Base-by-base conservation (phyloP, 352 stramenopile species). In the Hyphochytrium catenoides region DNA sequence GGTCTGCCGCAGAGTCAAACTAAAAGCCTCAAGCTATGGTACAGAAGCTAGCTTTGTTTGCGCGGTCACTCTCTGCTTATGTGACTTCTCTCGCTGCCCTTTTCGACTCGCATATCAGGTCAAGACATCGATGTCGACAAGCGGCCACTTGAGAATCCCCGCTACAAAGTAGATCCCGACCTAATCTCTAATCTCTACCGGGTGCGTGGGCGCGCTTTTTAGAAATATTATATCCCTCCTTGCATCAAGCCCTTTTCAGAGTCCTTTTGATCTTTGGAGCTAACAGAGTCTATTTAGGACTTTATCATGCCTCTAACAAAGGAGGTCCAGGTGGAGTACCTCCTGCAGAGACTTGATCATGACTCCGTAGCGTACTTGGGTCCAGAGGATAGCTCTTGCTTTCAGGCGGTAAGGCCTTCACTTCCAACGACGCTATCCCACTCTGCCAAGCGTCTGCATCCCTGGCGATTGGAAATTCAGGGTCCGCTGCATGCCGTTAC, bases 301-400 rank as follows among this genome's bases (percentile, higher is more conserved):
- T 91, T 96, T 41, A 88, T 98, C 33, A 97, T 98, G 52, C 91
- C 91, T 8, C 59, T 98, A 33, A 98, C 89, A 7, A 98, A 98
- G 54, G 85, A 97, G 54, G 81, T 98, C 34, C 85, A 98, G 53
- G 86, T 98, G 18, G 53, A 61, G 39, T 88, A 88, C 43, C 48
- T 88, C 43, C 54, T 88, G 15, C 62, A 83, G 52, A 62, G 72
- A 3, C 48, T 88, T 1, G 44, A 71, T 17, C 71, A 83, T 34
- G 57, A 64, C 14, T 65, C 63, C 9, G 72, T 84, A 39, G 62
- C 68, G 25, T 54, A 82, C 4, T 56, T 62, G 3, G 63, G 59
- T 0, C 50, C 59, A 3, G 53, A 74, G 24, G 69, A 65, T 2
- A 82, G 68, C 26, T 79, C 75, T 47, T 71, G 56, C 42, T 82